phyloP scores from a whole-genome alignment of 306 rosid genomes.

The Gastrolobium villosum region DNA sequence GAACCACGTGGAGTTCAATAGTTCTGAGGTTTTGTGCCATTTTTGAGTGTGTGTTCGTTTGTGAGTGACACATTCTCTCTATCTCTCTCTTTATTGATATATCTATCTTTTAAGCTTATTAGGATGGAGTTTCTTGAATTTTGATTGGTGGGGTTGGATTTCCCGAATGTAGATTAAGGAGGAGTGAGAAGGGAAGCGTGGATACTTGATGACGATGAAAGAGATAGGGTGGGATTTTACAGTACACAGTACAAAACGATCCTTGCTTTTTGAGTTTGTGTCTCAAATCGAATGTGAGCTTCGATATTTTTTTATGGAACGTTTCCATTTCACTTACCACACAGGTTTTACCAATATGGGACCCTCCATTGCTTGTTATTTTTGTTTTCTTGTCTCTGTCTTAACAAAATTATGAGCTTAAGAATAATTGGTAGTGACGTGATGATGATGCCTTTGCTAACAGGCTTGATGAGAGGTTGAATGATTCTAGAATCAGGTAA shows the following conservation, averaged over 20 bases:
- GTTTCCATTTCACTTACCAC: conserved; percentile 35
- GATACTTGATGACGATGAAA: conserved; percentile 23
- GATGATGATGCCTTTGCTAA: too few species aligned
- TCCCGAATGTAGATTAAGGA: conserved; percentile 40
- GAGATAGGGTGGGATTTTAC: conserved; percentile 31
- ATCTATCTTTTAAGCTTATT: conserved; percentile 49
- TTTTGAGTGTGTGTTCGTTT: background rate
- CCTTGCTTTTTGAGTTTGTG: conserved; percentile 21
- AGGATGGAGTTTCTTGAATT: conserved; percentile 69
- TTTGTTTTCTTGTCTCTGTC: background rate
- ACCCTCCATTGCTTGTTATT: background rate
- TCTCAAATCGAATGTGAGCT: conserved; percentile 5
- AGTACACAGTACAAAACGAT: conserved; percentile 24
- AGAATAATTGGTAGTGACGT: too few species aligned
- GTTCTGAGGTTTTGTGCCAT: conserved; percentile 29
- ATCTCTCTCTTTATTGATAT: conserved; percentile 9
- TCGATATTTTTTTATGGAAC: conserved; percentile 39
- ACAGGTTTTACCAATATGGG: conserved; percentile 2
- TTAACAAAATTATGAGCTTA: background rate
- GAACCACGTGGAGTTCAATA: conserved; percentile 55
- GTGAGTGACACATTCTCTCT: background rate
- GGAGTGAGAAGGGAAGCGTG: background rate
- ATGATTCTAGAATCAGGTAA: too few species aligned
- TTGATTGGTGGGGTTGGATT: conserved; percentile 83
- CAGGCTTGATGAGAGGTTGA: too few species aligned